Evolutionary conservation across 202 grass and related monocot genomes (phyloP), one percentile per base, ranked within the genome.

Genomic region (Cymbopogon flexuosus): DNA sequence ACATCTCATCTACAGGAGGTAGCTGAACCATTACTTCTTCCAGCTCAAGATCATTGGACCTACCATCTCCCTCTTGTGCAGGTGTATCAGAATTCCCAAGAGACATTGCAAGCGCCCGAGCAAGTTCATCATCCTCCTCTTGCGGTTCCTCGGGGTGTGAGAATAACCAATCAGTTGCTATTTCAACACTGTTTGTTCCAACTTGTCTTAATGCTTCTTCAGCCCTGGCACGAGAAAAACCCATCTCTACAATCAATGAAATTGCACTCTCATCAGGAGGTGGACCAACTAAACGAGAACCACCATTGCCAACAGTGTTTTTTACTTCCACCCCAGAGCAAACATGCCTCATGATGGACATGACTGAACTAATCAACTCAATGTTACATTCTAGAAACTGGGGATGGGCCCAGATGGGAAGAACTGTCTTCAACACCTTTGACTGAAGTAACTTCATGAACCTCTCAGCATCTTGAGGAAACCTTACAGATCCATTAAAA

Each of bases 81-180:
- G 92, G 81, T 11, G 70, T 51, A 84, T 91, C 92, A 79, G 90
- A 93, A 88, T 87, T 95, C 36, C 92, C 96, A 67, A 99, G 70
- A 75, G 92, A 99, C 90, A 99, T 99, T 65, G 92, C 96, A 60
- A 99, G 90, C 71, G 96, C 96, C 49, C 92, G 86, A 89, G 96
- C 96, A 84, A 99, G 96, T 79, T 99, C 96, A 79, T 91, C 96
- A 87, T 99, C 92, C 62, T 99, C 90, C 58, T 93, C 96, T 87
- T 94, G 92, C 51, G 90, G 92, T 86, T 99, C 92, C 68, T 99
- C 96, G 24, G 90, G 96, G 78, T 99, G 90, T 78, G 96, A 90
- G 84, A 99, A 95, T 68, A 99, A 84, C 92, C 96, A 99, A 79
- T 99, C 96, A 78, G 92, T 96, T 70, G 96, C 96, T 75, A 93